These are phyloP conservation scores for Musa acuminata DNA, from an alignment of 176 grass and related monocot species.

Conservation along the genomic window DNA sequence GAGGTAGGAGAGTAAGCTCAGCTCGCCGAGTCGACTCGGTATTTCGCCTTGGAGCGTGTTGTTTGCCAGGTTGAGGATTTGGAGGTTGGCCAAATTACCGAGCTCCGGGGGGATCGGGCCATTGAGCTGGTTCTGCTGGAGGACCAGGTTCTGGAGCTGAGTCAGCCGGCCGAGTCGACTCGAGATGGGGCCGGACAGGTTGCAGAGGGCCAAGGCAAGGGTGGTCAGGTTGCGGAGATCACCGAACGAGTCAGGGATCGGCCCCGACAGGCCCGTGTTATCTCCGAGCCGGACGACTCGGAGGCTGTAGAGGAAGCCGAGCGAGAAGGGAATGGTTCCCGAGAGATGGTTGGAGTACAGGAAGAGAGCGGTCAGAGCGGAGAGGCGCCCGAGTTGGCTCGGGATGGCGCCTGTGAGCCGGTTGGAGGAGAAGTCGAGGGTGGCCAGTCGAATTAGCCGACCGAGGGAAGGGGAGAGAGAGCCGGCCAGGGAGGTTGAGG, in stretches of 20 bases:
- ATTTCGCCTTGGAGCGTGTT: constrained; percentile 50
- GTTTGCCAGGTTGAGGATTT: constrained; percentile 63
- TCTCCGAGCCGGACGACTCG: constrained; percentile 52
- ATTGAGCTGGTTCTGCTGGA: constrained; percentile 55
- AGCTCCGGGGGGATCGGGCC: constrained; percentile 59
- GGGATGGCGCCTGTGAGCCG: constrained; percentile 44
- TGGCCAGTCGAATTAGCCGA: constrained; percentile 34
- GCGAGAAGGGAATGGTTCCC: constrained; percentile 37
- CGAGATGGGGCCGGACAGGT: constrained; percentile 61
- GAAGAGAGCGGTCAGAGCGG: constrained; percentile 27
- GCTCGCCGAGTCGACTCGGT: constrained; percentile 41
- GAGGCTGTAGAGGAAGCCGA: constrained; percentile 46
- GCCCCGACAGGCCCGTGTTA: constrained; percentile 48
- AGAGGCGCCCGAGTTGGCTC: constrained; percentile 31
- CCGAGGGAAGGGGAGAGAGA: constrained; percentile 36
- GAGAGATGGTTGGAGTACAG: constrained; percentile 68
- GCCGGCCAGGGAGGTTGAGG: constrained; percentile 44
- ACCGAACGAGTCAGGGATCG: constrained; percentile 47
- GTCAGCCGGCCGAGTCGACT: constrained; percentile 31
- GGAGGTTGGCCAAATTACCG: constrained; percentile 41
- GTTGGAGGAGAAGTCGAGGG: constrained; percentile 77
- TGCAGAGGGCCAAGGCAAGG: constrained; percentile 61
- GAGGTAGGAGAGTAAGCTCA: constrained; percentile 67
- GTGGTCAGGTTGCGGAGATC: constrained; percentile 53
- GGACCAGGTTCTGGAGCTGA: constrained; percentile 41